Base-by-base conservation (phyloP, 768 basidiomycete species). In the Serendipita sp. region DNA sequence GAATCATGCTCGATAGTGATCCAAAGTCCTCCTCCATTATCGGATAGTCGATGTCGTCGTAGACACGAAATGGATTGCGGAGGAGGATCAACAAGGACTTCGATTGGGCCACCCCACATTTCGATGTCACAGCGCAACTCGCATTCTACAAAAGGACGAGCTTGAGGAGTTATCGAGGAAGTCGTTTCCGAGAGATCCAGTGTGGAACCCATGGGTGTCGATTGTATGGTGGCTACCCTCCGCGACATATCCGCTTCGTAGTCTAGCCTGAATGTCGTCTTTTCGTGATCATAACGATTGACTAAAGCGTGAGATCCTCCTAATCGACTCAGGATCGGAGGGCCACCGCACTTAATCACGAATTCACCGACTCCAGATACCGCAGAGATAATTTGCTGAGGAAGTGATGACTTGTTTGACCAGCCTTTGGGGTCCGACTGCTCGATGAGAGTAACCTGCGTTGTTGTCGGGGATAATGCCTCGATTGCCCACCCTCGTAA, bases 401-500 rank as follows among this genome's bases (percentile, higher is more conserved):
- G 95, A 62, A 95, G 93, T 11, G 89, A 89, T 0, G 85, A 84
- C 74, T 97, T 98, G 75, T 90, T 92, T 3, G 91, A 85, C 94
- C 95, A 97, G 53, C 93, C 93, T 74, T 94, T 91, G 3, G 93
- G 93, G 73, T 99, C 95, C 10, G 91, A 93, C 74, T 98, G 96
- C 71, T 98, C 95, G 3, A 99, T 81, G 0, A 99, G 77, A 0
- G 93, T 96, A 67, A 99, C 83, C 10, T 89, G 83, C 0, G 94
- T 96, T 1, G 96, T 98, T 2, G 85, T 97, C 0, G 95, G 96
- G 0, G 94, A 97, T 7, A 99, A 78, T 0, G 89, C 82, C 74
- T 98, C 95, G 69, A 99, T 92, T 0, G 95, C 90, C 90, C 94
- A 98, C 54, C 95, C 96, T 75, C 92, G 93, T n/a, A 99, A 78